Evolutionary conservation across 345 rosid genomes (phyloP).

Genomic region (Ailanthus altissimus): DNA sequence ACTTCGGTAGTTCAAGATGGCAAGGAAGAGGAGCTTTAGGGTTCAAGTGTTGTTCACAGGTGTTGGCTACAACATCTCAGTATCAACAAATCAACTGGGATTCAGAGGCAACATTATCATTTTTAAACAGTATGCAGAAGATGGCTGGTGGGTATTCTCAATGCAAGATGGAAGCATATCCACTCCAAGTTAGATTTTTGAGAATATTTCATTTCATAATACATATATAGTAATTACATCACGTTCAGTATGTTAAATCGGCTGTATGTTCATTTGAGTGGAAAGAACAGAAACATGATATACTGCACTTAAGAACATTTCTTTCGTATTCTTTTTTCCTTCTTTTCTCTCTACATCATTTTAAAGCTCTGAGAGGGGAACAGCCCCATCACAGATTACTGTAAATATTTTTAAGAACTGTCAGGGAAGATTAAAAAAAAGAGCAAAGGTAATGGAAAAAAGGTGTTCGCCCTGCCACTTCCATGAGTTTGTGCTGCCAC

Average conservation of each 20-base stretch:
- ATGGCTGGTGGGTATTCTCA: neutral
- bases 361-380: constrained; percentile 15
- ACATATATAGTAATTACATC: neutral
- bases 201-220: constrained; percentile 11
- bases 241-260: neutral
- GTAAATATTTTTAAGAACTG: constrained; percentile 17
- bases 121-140: neutral
- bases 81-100: neutral
- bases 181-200: constrained; percentile 1
- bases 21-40: neutral
- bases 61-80: neutral
- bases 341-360: constrained; percentile 24
- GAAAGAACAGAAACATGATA: neutral
- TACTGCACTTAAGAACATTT: constrained; percentile 3
- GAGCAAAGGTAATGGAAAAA: neutral
- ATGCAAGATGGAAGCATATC: neutral
- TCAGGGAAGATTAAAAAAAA: constrained; percentile 4
- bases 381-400: constrained; percentile 17
- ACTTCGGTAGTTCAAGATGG: neutral
- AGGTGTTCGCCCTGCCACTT: constrained; percentile 14
- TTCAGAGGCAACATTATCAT: neutral
- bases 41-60: neutral
- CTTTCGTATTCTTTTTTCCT: neutral
- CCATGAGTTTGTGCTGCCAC: constrained; percentile 3
- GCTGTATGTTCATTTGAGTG: neutral